Percentiles rank a stretch among this genome's conserved stretches.
These are phyloP conservation scores for Populus nigra DNA, from an alignment of 345 rosid genomes.

Conservation along the genomic window DNA sequence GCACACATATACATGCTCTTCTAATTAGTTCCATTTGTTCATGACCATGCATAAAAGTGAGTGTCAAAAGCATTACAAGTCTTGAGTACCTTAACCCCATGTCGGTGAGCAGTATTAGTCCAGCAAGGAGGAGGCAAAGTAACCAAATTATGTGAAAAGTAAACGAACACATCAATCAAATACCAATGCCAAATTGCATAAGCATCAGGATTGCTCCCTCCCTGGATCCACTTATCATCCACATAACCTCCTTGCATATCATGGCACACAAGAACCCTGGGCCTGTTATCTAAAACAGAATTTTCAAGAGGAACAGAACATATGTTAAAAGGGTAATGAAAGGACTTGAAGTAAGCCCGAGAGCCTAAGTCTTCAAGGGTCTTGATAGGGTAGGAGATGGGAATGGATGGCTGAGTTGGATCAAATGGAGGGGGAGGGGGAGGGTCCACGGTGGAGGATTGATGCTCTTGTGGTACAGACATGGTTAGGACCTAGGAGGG, in stretches of 20 bases:
- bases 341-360: slow-evolving; percentile 64
- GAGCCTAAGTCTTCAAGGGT: slow-evolving; percentile 59
- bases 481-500: slow-evolving; percentile 21
- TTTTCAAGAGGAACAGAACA: slow-evolving; percentile 51
- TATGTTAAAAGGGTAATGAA: slow-evolving; percentile 72
- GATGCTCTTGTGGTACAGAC: slow-evolving; percentile 30
- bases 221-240: slow-evolving; percentile 91
- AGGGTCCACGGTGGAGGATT: slow-evolving; percentile 6
- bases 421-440: slow-evolving; percentile 44
- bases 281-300: slow-evolving; percentile 38
- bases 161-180: slow-evolving; percentile 79
- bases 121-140: slow-evolving; percentile 92
- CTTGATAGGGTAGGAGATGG: slow-evolving; percentile 70
- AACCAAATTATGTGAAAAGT: slow-evolving; percentile 70
- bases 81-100: slow-evolving; percentile 69
- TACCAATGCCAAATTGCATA: slow-evolving; percentile 91
- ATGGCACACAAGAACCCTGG: slow-evolving; percentile 75
- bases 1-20: background rate
- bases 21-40: background rate
- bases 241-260: slow-evolving; percentile 75
- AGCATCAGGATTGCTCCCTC: slow-evolving; percentile 59
- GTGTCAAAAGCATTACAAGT: background rate
- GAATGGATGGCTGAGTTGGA: slow-evolving; percentile 51
- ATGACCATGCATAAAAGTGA: too few species aligned
- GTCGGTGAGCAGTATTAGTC: slow-evolving; percentile 86